A percentile compares a stretch with the other conserved stretches of the same genome.
These are phyloP conservation scores for Phytophthora meadii DNA, from an alignment of 352 stramenopile genomes.

Conservation along the genomic window DNA sequence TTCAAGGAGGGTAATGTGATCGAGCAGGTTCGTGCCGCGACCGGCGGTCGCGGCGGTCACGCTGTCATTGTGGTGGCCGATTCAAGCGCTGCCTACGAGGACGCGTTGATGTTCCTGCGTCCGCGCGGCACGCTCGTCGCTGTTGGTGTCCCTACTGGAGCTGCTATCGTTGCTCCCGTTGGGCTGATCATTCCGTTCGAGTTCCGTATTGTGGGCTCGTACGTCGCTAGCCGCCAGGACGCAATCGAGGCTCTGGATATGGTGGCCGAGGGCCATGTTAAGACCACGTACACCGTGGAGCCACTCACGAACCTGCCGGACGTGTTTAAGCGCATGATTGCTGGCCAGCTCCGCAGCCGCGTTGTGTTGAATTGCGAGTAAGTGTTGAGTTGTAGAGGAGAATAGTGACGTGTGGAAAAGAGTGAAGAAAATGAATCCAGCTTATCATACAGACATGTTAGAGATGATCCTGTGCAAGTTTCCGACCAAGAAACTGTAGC, in stretches of 20 bases:
- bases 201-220: constrained; percentile 59
- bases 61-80: constrained; percentile 82
- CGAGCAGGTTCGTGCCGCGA: constrained; percentile 50
- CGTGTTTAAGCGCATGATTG: constrained; percentile 53
- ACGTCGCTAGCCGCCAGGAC: constrained; percentile 65
- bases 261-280: constrained; percentile 49
- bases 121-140: constrained; percentile 69
- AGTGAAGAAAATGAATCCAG: constrained; percentile 13
- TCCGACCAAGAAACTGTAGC: too few relatives aligned
- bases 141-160: constrained; percentile 69
- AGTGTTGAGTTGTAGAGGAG: constrained; percentile 21
- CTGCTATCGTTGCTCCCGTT: constrained; percentile 43
- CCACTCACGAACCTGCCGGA: constrained; percentile 44
- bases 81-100: constrained; percentile 53
- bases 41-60: constrained; percentile 61
- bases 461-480: not conserved
- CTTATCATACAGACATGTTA: constrained; percentile 1
- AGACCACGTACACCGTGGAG: constrained; percentile 50
- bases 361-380: constrained; percentile 57
- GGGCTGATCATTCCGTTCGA: constrained; percentile 45
- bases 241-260: constrained; percentile 63
- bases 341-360: constrained; percentile 40
- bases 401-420: constrained; percentile 12
- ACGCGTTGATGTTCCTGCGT: constrained; percentile 70
- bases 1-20: constrained; percentile 63